These are phyloP conservation scores for Athelia sp. DNA, from an alignment of 1,284 basidiomycete genomes.

Conservation along the genomic window DNA sequence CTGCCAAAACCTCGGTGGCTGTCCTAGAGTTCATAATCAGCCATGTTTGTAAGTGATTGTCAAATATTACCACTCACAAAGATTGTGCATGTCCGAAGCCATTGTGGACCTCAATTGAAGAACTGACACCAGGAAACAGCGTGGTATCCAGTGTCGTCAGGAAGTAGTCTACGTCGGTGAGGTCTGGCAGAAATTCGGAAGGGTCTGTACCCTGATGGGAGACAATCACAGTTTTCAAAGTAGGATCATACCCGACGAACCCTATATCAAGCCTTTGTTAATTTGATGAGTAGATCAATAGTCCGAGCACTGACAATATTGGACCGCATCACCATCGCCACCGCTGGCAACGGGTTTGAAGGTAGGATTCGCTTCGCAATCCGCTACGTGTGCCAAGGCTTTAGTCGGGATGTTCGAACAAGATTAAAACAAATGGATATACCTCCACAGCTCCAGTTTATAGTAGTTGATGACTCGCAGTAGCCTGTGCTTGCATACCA, in stretches of 20 bases:
- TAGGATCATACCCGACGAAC: slow-evolving; percentile 45
- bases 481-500: slow-evolving; percentile 52
- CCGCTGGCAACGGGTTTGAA: slow-evolving; percentile 58
- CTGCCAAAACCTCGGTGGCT: slow-evolving; percentile 40
- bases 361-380: slow-evolving; percentile 46
- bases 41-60: slow-evolving; percentile 1
- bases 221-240: slow-evolving; percentile 38
- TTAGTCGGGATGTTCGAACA: slow-evolving; percentile 6
- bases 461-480: slow-evolving; percentile 39
- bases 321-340: slow-evolving; percentile 46
- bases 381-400: slow-evolving; percentile 24
- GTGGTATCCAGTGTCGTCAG: slow-evolving; percentile 32
- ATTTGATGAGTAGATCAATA: not conserved
- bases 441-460: slow-evolving; percentile 59
- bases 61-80: slow-evolving; percentile 27
- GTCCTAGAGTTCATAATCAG: slow-evolving; percentile 28
- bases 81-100: slow-evolving; percentile 55
- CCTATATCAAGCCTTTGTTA: slow-evolving; percentile 21
- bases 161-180: slow-evolving; percentile 51
- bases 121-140: slow-evolving; percentile 54
- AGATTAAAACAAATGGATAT: slow-evolving; percentile 3
- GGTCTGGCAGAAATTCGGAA: slow-evolving; percentile 41
- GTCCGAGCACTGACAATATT: slow-evolving; percentile 35
- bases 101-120: slow-evolving; percentile 44
- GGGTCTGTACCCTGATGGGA: slow-evolving; percentile 50